Base-by-base conservation (phyloP, 2,329 filamentous ascomycete genomes). In the Neonectria magnoliae region DNA sequence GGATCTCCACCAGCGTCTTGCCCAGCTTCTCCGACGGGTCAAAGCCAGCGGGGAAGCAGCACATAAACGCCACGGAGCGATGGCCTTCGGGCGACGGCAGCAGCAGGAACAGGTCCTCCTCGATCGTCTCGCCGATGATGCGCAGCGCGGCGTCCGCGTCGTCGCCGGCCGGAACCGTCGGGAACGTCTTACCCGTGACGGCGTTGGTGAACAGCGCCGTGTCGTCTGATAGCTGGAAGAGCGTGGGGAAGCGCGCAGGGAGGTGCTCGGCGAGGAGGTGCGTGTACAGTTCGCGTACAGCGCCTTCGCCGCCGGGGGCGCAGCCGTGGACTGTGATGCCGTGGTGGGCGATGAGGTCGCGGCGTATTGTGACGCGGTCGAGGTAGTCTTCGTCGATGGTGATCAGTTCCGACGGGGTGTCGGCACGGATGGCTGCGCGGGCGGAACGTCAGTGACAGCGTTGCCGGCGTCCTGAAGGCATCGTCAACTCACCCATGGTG, bases 61-160 rank as follows among this genome's bases (percentile, higher is more conserved):
- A 85, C 25, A 85, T 66, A 42, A 85, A 87, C 0, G 85, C 85
- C 1, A 82, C 78, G 1, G 78, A 76, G 4, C 77, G 71, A 60
- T 87, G 84, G 1, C 82, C 79, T 2, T 76, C 70, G 0, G 76
- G 72, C 7, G 80, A 82, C 52, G 81, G 78, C 20, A 77, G 76
- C 6, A 87, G 75, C 2, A 88, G 73, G 56, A 88, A 86, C 20
- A 88, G 68, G 66, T 88, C 85, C 57, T 88, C 85, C 62, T 88
- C 85, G 2, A 88, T 78, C 0, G 81, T 86, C 70, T 84, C 80
- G n/a, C 79, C 83, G 1, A 87, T 72, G 7, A 77, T 73, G 16
- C 77, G 71, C 16, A 87, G 76, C 5, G 81, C 79, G 0, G 74
- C 74, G 2, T 75, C 58, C 0, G 76, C 9, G 38, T 42, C 65